phyloP scores from a whole-genome alignment of 163 green algal species.

The Chloromonas sp. region DNA sequence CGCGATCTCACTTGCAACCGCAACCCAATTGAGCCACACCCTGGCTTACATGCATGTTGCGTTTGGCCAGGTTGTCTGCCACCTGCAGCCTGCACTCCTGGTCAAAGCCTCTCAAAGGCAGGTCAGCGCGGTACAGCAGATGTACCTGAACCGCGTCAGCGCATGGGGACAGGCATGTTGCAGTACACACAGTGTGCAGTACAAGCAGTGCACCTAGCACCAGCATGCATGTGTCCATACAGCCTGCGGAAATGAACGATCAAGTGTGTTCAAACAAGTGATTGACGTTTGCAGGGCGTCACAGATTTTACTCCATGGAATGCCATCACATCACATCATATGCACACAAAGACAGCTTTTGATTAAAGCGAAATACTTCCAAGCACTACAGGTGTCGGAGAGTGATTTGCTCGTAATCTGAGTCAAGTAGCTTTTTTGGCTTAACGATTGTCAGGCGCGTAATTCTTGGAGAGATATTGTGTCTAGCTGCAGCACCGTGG shows the following conservation, averaged over 20 bases:
- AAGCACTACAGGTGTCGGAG: too few relatives aligned
- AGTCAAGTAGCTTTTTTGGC: too few relatives aligned
- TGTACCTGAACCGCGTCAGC: constrained; percentile 40
- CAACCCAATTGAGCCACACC: too few relatives aligned
- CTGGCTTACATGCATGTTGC: constrained; percentile 43
- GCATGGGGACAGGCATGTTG: not conserved
- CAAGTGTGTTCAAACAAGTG: not conserved
- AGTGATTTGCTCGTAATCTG: too few relatives aligned
- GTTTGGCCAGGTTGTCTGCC: constrained; percentile 66
- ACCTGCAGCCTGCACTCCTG: constrained; percentile 76
- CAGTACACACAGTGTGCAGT: not conserved
- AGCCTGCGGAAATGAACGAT: not conserved
- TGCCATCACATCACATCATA: too few relatives aligned
- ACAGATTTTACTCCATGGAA: not conserved
- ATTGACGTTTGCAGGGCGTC: not conserved
- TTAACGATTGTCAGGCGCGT: too few relatives aligned
- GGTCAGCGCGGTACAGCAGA: constrained; percentile 68
- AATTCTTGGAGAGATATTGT: too few relatives aligned
- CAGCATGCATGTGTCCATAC: not conserved
- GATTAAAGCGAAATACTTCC: too few relatives aligned
- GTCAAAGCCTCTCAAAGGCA: constrained; percentile 72
- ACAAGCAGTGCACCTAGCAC: not conserved
- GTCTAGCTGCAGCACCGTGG: too few relatives aligned
- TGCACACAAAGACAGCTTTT: too few relatives aligned
- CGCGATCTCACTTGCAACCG: too few relatives aligned